Base-by-base conservation (phyloP, 306 rosid species). In the Lathyrus tuberosus region DNA sequence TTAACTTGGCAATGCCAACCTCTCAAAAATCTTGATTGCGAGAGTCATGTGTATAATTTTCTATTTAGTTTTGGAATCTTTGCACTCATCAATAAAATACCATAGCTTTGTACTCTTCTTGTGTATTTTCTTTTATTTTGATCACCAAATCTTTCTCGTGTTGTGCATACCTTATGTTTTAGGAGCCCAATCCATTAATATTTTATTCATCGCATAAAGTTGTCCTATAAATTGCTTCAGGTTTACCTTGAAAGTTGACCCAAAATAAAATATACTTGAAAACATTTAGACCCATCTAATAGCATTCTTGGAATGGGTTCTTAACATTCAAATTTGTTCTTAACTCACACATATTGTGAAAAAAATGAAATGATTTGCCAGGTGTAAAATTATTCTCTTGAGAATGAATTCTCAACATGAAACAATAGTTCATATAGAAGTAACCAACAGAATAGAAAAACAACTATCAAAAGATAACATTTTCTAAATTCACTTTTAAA, bases 1-100 rank as follows among this genome's bases (percentile, higher is more conserved):
- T 83, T 51, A 88, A 84, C 80, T 30, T 93, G 69, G 98, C 98
- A 62, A 90, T 94, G 98, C 98, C 98, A 35, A 94, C 96, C 77
- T 94, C 98, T 67, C 92, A 83, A 59, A 92, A 89, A 70, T 79
- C 82, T 62, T 89, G 49, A 72, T 31, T 10, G 8, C 44, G 54
- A 51, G 31, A 46, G 24, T 58, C 24, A 12, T 48, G 37, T 68
- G 28, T 42, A 47, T 54, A 22, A 57, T 14, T 30, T 57, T 56
- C 3, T 15, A 7, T 68, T 31, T 20, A 16, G 6, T 30, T 42
- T 12, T 14, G 44, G 15, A 42, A 52, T 15, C 68, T 51, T 65
- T 33, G 18, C 14, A 14, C 65, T 33, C 43, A 64, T 47, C 12
- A 38, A 80, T 63, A 63, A 76, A 69, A 75, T 71, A 53, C 18